Base-by-base conservation (phyloP, 2,329 filamentous ascomycete genomes). In the Beauveria scarabaeidicola region DNA sequence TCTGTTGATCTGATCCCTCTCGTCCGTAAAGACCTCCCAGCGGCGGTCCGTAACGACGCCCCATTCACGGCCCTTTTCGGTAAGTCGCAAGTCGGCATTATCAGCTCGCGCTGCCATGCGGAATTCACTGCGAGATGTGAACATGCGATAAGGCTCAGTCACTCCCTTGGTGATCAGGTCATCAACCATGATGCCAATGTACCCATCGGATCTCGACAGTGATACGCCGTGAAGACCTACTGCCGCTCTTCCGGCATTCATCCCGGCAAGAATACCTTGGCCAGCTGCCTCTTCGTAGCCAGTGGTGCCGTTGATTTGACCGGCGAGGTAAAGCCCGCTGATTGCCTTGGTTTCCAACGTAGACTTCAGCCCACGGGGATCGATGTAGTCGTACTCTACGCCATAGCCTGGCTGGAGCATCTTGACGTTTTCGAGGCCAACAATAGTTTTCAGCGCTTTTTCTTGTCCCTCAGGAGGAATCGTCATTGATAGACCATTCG, bases 131-230 rank as follows among this genome's bases (percentile, higher is more conserved):
- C 94, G 86, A 6, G 90, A 89, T 2, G 94, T 99, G 77, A 99
- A 99, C 92, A 99, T 97, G 65, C 94, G 86, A 74, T 99, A 99
- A 1, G 94, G 94, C 70, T 99, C 94, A 2, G 89, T 92, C 32
- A 99, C 94, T 52, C 94, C 94, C 74, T 97, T 97, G 23, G 93
- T 97, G 69, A 96, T 87, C 41, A 99, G 84, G 71, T 99, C 94
- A 73, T 99, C 94, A 67, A 99, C 92, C 91, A 99, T 96, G 75
- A 99, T 89, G 65, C 94, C 94, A 68, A 99, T 97, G 72, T 97
- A 99, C 13, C 91, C 91, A 72, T 99, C 93, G 1, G 89, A 87
- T 64, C 94, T 83, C 8, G 86, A 86, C 32, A 99, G 77, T 0
- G 82, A 82, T 62, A 95, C 79, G 0, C 85, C 81, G 1, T 78